A percentile compares a stretch with the other conserved stretches of the same genome.
Evolutionary conservation across 129 eudicot species (phyloP).

Genomic region (Rutidosis leptorrhynchoides): DNA sequence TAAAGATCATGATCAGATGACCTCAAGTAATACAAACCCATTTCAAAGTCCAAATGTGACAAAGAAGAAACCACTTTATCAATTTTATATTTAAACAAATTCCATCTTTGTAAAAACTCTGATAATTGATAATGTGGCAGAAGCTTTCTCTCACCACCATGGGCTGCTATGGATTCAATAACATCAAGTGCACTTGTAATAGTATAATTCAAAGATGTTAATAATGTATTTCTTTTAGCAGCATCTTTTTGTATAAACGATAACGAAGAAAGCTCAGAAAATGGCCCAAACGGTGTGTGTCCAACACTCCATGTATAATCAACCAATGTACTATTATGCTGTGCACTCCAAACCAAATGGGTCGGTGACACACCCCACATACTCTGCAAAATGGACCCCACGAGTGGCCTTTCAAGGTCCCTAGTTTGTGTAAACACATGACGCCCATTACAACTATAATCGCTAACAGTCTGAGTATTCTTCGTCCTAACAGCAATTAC

Average conservation of each 20-base stretch:
- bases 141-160: conserved; percentile 86
- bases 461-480: conserved; percentile 92
- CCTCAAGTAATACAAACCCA: conserved; percentile 69
- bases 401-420: conserved; percentile 85
- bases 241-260: conserved; percentile 97
- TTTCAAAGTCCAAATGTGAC: conserved; percentile 82
- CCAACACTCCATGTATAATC: conserved; percentile 98
- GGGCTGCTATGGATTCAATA: conserved; percentile 80
- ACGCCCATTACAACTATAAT: conserved; percentile 84
- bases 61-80: conserved; percentile 72
- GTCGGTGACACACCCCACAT: conserved; percentile 98
- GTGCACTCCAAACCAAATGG: conserved; percentile 88
- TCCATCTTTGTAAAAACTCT: conserved; percentile 85
- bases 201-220: conserved; percentile 80
- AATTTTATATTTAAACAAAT: conserved; percentile 76
- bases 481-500: conserved; percentile 84
- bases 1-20: conserved; percentile 94
- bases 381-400: conserved; percentile 88
- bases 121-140: conserved; percentile 53
- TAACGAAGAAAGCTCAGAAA: conserved; percentile 71
- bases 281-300: conserved; percentile 96
- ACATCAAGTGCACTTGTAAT: conserved; percentile 84
- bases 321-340: conserved; percentile 76
- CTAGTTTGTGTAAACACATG: conserved; percentile 88
- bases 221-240: conserved; percentile 74